phyloP scores from a whole-genome alignment of 108 stramenopile species.

The Aurantiochytrium sp. region DNA sequence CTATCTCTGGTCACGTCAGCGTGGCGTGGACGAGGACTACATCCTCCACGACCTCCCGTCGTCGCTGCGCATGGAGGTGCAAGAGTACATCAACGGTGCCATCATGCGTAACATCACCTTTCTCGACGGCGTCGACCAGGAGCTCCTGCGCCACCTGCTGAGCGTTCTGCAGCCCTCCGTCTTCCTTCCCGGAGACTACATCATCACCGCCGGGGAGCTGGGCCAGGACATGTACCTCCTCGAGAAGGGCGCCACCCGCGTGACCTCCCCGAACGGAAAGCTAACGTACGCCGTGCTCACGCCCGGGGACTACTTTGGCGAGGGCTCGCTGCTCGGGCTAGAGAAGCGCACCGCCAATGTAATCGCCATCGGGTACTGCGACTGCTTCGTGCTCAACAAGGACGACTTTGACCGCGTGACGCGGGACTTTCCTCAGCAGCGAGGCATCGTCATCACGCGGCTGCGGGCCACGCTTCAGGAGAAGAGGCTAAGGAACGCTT shows the following conservation, averaged over 20 bases:
- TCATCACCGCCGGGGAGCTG: constrained; percentile 49
- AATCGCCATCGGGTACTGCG: constrained; percentile 49
- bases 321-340: constrained; percentile 48
- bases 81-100: constrained; percentile 42
- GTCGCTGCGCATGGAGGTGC: constrained; percentile 43
- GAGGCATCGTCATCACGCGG: neutral
- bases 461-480: neutral
- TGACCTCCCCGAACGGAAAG: constrained; percentile 34
- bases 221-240: constrained; percentile 51
- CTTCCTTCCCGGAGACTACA: constrained; percentile 48
- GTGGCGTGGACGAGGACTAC: constrained; percentile 52
- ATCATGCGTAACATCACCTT: constrained; percentile 47
- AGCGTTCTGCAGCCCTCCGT: constrained; percentile 43
- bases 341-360: constrained; percentile 45
- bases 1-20: constrained; percentile 54
- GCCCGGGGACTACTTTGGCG: constrained; percentile 58
- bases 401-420: constrained; percentile 50
- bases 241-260: constrained; percentile 46
- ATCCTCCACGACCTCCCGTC: constrained; percentile 50
- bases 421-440: neutral
- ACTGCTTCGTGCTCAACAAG: constrained; percentile 48
- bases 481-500: constrained; percentile 35
- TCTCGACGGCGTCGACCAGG: constrained; percentile 44
- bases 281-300: constrained; percentile 37
- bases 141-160: constrained; percentile 42